Evolutionary conservation across 1,284 basidiomycete species (phyloP).

Genomic region (Fistulina hepatica): DNA sequence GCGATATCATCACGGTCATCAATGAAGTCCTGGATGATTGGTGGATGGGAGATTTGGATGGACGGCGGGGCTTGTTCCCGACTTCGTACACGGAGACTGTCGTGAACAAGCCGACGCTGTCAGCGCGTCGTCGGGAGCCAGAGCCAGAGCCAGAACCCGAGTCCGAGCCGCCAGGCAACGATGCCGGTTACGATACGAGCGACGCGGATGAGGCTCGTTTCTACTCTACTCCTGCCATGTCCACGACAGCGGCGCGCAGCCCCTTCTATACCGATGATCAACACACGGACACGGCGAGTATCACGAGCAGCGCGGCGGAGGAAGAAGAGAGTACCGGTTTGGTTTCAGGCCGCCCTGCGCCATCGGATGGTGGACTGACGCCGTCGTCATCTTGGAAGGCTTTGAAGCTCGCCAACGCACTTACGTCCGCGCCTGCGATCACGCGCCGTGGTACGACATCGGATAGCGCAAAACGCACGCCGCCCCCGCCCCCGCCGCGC

Average conservation of each 20-base stretch:
- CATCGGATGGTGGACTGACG: constrained; percentile 13
- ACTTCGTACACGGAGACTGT: constrained; percentile 54
- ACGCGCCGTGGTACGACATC: constrained; percentile 12
- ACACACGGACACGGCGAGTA: constrained; percentile 31
- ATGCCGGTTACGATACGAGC: constrained; percentile 24
- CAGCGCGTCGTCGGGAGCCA: constrained; percentile 23
- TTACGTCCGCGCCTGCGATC: constrained; percentile 18
- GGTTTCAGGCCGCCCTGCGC: constrained; percentile 6
- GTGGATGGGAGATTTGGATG: constrained; percentile 72
- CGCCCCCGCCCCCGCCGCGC: constrained; percentile 35
- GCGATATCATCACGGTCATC: constrained; percentile 63
- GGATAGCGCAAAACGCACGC: constrained; percentile 22
- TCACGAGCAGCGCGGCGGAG: constrained; percentile 31
- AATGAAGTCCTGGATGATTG: constrained; percentile 74
- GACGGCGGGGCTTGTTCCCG: constrained; percentile 68
- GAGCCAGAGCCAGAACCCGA: constrained; percentile 10
- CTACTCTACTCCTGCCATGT: constrained; percentile 26
- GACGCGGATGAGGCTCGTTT: constrained; percentile 32
- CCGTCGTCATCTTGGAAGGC: constrained; percentile 2
- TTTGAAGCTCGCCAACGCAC: constrained; percentile 8
- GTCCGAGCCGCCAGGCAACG: constrained; percentile 12
- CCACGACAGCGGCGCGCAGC: constrained; percentile 23
- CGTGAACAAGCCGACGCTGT: constrained; percentile 20
- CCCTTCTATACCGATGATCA: constrained; percentile 32
- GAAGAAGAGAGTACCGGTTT: constrained; percentile 29